Base-by-base conservation (phyloP, 768 basidiomycete genomes). In the Auricularia sp. region DNA sequence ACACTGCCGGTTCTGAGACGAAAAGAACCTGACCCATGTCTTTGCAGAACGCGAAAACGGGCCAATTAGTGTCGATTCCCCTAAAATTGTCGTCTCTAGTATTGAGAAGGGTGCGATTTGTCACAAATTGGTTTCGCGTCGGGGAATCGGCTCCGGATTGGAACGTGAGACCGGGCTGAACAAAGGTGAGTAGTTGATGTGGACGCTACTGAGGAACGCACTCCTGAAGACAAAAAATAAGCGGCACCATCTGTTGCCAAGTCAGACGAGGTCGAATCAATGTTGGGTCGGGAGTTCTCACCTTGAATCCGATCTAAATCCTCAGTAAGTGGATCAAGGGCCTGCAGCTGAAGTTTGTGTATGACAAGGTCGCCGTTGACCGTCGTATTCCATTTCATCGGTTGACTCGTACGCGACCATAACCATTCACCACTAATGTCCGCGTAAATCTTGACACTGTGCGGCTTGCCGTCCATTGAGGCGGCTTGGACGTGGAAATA, bases 1-100 rank as follows among this genome's bases (percentile, higher is more conserved):
- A 71, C 7, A 77, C 72, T 21, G 74, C 70, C 2, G 72, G 70
- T 5, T 63, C 59, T 3, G 72, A 66, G 11, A 71, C 44, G 11
- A 54, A 45, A 4, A 47, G 39, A 8, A 69, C 64, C 29, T 10
- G 62, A 18, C 69, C 69, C n/a, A 69, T 51, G 62, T 69, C 68
- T 16, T 61, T 34, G n/a, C 65, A 63, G 16, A 68, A 61, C 18
- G 64, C 68, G 44, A 69, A 68, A 7, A 69, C 68, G 2, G 68
- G 68, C 68, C 69, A 69, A 21, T 63, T 39, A 29, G 67, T 42
- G 62, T 39, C 54, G 64, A 70, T 63, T 10, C 68, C 66, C 11
- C 69, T 66, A 61, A 63, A 70, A 21, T 64, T 62, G 16, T 45
- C 63, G 54, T 70, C 69, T 58, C 64, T 64, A 16, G 66, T 65